Conservation (phyloP, 371 early-diverging fungal species). For the Capillidium heterosporum region DNA sequence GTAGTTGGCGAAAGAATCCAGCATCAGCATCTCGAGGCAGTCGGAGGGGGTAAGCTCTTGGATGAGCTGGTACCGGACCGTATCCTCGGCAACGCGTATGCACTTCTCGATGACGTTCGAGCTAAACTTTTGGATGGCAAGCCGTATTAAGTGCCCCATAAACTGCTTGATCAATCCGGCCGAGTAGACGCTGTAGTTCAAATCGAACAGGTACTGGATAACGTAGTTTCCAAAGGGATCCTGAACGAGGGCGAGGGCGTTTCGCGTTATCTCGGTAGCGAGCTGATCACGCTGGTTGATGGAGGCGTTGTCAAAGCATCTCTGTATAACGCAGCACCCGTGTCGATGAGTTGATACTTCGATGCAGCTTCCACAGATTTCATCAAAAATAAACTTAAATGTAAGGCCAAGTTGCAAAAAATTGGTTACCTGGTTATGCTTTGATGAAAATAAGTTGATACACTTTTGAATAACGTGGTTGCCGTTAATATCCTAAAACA, state of each 20-base stretch:
- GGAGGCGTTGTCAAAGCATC: conserved; percentile 80
- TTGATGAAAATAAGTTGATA: conserved; percentile 46
- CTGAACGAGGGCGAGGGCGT: conserved; percentile 66
- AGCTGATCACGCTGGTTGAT: conserved; percentile 52
- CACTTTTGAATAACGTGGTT: conserved; percentile 98
- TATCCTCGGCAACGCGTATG: conserved; percentile 55
- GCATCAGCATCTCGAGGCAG: conserved; percentile 48
- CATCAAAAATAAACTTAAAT: conserved; percentile 64
- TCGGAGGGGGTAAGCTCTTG: conserved; percentile 46
- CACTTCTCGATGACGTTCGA: conserved; percentile 90
- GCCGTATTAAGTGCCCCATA: conserved; percentile 46
- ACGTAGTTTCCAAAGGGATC: conserved; percentile 98
- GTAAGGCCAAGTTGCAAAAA: background rate
- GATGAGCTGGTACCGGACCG: conserved; percentile 44
- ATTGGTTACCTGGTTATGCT: conserved; percentile 33
- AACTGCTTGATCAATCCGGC: conserved; percentile 57
- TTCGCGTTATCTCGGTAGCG: conserved; percentile 47
- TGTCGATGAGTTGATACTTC: conserved; percentile 89
- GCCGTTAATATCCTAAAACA: conserved; percentile 74
- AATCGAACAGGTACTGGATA: conserved; percentile 88
- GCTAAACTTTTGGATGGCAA: conserved; percentile 81
- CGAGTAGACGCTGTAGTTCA: conserved; percentile 38
- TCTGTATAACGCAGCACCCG: conserved; percentile 94
- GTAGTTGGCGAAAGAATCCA: conserved; percentile 81
- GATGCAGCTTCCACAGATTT: conserved; percentile 66